These are phyloP conservation scores for Coemansia sp. DNA, from an alignment of 192 early-diverging fungal genomes.

Conservation along the genomic window DNA sequence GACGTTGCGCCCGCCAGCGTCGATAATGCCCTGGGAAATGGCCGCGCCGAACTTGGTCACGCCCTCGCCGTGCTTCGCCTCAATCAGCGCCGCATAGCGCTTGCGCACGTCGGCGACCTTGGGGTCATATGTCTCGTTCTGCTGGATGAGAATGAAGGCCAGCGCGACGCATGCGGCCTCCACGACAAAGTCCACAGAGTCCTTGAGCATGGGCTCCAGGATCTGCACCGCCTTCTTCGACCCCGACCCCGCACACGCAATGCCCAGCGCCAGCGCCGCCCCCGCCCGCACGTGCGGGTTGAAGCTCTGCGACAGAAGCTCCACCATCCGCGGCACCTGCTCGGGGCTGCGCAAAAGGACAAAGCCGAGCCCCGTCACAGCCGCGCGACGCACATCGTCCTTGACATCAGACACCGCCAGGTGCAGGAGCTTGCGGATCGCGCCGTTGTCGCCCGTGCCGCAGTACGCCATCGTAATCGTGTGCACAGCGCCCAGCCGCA, in stretches of 20 bases:
- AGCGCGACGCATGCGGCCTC: constrained; percentile 95
- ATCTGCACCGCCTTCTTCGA: constrained; percentile 87
- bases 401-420: constrained; percentile 98
- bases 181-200: constrained; percentile 95
- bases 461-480: constrained; percentile 97
- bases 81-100: constrained; percentile 84
- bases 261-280: constrained; percentile 93
- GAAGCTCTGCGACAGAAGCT: constrained; percentile 95
- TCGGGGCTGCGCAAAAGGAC: constrained; percentile 88
- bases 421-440: constrained; percentile 90
- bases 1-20: constrained; percentile 97
- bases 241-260: constrained; percentile 96
- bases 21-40: constrained; percentile 95
- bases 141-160: constrained; percentile 95
- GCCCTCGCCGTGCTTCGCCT: constrained; percentile 88
- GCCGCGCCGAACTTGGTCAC: constrained; percentile 96
- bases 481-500: constrained; percentile 97
- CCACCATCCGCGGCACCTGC: constrained; percentile 98
- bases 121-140: constrained; percentile 81
- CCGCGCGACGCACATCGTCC: constrained; percentile 99
- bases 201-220: constrained; percentile 97
- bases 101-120: constrained; percentile 86
- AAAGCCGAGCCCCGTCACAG: constrained; percentile 96
- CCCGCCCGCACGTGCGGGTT: constrained; percentile 99
- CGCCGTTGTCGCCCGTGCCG: constrained; percentile 97